These are phyloP conservation scores for Kluyveromyces sp. DNA, from an alignment of 1,139 yeast species.

Conservation along the genomic window DNA sequence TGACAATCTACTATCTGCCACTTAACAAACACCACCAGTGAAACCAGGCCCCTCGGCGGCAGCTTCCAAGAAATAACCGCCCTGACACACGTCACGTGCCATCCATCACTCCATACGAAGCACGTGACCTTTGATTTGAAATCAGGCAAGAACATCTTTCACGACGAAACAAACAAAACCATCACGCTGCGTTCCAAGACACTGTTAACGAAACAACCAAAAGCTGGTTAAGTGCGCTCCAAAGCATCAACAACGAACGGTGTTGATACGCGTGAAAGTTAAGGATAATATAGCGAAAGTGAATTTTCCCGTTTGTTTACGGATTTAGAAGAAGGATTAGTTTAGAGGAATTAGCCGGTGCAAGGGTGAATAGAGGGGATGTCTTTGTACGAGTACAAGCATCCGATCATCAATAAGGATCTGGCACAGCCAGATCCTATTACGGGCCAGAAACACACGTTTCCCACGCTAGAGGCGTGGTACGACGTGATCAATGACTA, in stretches of 20 bases:
- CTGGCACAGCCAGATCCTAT: slow-evolving; percentile 21
- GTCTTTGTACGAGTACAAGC: slow-evolving; percentile 31
- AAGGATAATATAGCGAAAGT: no score
- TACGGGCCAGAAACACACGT: slow-evolving; percentile 19
- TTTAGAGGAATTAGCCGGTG: no score
- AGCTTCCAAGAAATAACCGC: no score
- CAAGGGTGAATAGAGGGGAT: slow-evolving; percentile 9
- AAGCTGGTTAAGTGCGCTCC: neutral
- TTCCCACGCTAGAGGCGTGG: slow-evolving; percentile 29
- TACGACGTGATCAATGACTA: slow-evolving; percentile 32
- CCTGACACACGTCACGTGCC: no score
- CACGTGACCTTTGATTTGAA: neutral
- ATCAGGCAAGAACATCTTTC: slow-evolving; percentile 1
- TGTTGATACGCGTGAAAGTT: no score
- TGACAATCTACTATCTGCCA: no score
- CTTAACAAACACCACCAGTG: no score
- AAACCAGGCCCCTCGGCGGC: no score
- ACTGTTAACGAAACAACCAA: neutral
- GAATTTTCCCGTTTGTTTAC: no score
- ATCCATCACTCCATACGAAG: no score
- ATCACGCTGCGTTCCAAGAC: neutral
- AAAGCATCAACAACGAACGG: slow-evolving; percentile 3
- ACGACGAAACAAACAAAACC: slow-evolving; percentile 3
- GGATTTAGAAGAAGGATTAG: no score
- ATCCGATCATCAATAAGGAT: slow-evolving; percentile 29